Evolutionary conservation across 129 eudicot genomes (phyloP).

Genomic region (carrot (Daucus carota)): DH1_v3.0 NC_030386.2:7966001-7966500

Average conservation of each 20-base stretch:
- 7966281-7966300: not conserved
- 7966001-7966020: not conserved
- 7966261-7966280: not conserved
- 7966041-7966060: not conserved
- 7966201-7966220: not conserved
- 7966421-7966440: constrained; percentile 4
- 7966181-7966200: not conserved
- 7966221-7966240: not conserved
- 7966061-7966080: not conserved
- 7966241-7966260: not conserved
- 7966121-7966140: not conserved
- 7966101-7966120: not conserved
- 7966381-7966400: not conserved
- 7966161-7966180: too few relatives aligned
- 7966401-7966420: not conserved
- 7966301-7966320: not conserved
- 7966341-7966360: not conserved
- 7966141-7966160: too few relatives aligned
- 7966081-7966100: not conserved
- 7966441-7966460: constrained; percentile 59
- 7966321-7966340: not conserved
- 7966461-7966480: constrained; percentile 56
- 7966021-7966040: not conserved
- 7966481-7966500: constrained; percentile 64
- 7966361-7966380: not conserved